Evolutionary conservation across 2,329 filamentous ascomycete species (phyloP).

Genomic region (Pochonia chlamydosporia): DNA sequence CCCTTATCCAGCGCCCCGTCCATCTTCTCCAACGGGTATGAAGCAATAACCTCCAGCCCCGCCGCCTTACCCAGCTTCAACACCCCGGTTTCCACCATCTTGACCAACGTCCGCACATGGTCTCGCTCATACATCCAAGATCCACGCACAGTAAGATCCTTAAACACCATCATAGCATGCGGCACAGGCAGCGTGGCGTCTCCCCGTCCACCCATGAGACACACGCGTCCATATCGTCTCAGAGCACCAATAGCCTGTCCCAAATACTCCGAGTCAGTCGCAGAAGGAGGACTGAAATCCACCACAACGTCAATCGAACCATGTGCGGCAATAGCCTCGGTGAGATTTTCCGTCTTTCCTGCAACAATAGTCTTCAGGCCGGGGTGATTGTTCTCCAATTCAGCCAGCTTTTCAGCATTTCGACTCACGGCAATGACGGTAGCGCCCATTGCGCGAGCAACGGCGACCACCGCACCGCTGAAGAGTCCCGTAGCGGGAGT

Average conservation of each 20-base stretch:
- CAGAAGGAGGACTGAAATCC: conserved; percentile 37
- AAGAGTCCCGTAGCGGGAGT: conserved; percentile 44
- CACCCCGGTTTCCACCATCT: conserved; percentile 10
- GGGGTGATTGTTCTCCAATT: conserved; percentile 20
- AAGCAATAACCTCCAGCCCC: conserved; percentile 10
- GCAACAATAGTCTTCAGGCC: conserved; percentile 29
- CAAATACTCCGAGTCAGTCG: conserved; percentile 31
- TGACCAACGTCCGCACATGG: conserved; percentile 11
- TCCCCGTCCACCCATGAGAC: conserved; percentile 22
- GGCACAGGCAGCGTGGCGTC: conserved; percentile 17
- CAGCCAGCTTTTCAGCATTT: conserved; percentile 27
- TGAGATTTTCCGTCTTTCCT: conserved; percentile 32
- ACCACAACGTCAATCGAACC: conserved; percentile 35
- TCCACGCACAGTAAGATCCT: conserved; percentile 30
- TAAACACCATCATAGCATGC: conserved; percentile 18
- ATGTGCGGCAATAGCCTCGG: conserved; percentile 25
- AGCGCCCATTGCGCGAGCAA: conserved; percentile 45
- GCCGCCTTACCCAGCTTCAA: conserved; percentile 12
- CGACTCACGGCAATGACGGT: conserved; percentile 46
- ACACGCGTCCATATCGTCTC: conserved; percentile 18
- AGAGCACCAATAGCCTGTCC: conserved; percentile 29
- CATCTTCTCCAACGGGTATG: conserved; percentile 2
- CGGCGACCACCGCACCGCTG: conserved; percentile 38
- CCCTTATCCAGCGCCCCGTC: background rate
- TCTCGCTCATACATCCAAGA: conserved; percentile 33